A percentile compares a stretch with the other conserved stretches of the same genome.
phyloP scores from a whole-genome alignment of 345 rosid species.

The Theobroma cacao region DNA sequence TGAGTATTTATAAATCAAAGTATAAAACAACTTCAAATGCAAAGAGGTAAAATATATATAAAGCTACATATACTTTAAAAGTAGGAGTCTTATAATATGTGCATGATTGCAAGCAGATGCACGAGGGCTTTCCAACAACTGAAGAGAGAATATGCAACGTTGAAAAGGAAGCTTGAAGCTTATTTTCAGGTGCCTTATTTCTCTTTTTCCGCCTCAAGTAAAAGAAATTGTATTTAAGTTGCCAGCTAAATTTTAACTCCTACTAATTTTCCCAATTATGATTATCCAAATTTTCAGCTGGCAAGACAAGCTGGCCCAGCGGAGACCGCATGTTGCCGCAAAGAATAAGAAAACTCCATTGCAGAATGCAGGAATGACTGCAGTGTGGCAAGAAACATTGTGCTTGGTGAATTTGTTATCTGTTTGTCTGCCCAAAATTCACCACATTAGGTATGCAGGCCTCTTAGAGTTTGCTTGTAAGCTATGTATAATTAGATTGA shows the following conservation, averaged over 20 bases:
- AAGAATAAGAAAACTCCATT: conserved; percentile 22
- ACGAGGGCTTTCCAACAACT: conserved; percentile 72
- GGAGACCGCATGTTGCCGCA: conserved; percentile 56
- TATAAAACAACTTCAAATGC: too few species aligned
- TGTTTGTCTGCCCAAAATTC: not conserved
- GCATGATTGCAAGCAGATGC: conserved; percentile 45
- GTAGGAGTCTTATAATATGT: too few species aligned
- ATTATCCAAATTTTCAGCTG: conserved; percentile 36
- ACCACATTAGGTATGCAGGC: not conserved
- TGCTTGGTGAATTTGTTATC: conserved; percentile 1
- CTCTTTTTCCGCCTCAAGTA: not conserved
- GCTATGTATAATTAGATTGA: not conserved
- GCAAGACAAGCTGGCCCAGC: conserved; percentile 80
- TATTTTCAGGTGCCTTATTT: conserved; percentile 66
- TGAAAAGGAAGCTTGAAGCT: conserved; percentile 76
- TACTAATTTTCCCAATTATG: not conserved
- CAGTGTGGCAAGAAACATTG: not conserved
- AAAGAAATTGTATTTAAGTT: not conserved
- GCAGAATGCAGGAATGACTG: not conserved
- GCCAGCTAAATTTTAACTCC: conserved; percentile 1
- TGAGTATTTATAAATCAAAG: not conserved
- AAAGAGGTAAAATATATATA: too few species aligned
- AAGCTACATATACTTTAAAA: too few species aligned
- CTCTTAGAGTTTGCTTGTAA: not conserved
- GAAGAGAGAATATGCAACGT: conserved; percentile 74